Conservation (phyloP, 495 filamentous ascomycete genomes). For the Terfezia boudieri region DNA sequence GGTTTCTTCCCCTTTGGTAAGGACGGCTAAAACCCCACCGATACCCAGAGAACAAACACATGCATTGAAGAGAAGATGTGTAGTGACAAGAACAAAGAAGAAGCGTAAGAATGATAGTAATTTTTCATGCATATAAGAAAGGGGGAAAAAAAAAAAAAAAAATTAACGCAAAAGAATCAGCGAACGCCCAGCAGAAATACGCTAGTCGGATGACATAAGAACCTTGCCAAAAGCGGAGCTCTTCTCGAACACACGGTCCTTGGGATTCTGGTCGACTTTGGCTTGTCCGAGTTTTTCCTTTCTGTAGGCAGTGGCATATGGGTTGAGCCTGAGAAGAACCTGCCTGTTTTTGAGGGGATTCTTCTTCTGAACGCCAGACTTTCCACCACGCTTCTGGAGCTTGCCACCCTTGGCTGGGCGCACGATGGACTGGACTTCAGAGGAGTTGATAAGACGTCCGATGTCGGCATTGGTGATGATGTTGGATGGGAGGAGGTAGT, state of each 20-base stretch:
- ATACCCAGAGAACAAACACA: too few relatives aligned
- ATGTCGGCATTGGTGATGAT: conserved; percentile 79
- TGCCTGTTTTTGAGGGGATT: conserved; percentile 97
- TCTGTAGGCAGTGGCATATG: conserved; percentile 70
- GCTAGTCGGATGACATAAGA: too few relatives aligned
- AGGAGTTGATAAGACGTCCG: conserved; percentile 91
- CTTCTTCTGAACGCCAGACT: conserved; percentile 80
- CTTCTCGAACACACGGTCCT: conserved; percentile 14
- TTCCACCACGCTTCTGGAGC: conserved; percentile 54
- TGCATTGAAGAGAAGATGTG: too few relatives aligned
- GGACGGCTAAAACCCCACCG: too few relatives aligned
- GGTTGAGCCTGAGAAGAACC: conserved; percentile 88
- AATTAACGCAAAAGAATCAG: too few relatives aligned
- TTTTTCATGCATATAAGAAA: too few relatives aligned
- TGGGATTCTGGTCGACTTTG: conserved; percentile 25
- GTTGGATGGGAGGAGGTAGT: conserved; percentile 85
- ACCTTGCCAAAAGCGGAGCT: conserved; percentile 7
- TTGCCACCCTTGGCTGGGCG: conserved; percentile 70
- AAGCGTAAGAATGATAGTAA: too few relatives aligned
- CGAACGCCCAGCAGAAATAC: too few relatives aligned
- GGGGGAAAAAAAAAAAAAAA: too few relatives aligned
- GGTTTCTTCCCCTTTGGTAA: too few relatives aligned
- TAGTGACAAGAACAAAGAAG: too few relatives aligned
- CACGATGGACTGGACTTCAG: conserved; percentile 88
- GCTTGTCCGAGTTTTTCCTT: conserved; percentile 57